A percentile compares a stretch with the other conserved stretches of the same genome.
Evolutionary conservation across 139 green algal genomes (phyloP).

Genomic region (Chlamydomonas sphaeroides): DNA sequence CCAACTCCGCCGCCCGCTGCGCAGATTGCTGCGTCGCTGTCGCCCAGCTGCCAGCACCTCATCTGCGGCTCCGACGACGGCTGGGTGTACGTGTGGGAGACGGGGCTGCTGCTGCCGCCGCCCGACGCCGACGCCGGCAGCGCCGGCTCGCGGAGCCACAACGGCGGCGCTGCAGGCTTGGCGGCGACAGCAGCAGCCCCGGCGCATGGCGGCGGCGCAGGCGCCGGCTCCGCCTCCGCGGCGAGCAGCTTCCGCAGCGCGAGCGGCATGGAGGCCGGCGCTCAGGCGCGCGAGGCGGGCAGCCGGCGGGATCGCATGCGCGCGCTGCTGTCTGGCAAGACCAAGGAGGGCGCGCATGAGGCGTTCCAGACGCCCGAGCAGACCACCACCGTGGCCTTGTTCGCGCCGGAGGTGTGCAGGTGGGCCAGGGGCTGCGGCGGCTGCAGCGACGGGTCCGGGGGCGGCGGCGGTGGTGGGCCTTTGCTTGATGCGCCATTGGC

Average conservation of each 20-base stretch:
- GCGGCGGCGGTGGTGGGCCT: not conserved
- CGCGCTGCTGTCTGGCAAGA: not conserved
- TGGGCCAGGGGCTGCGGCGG: not conserved
- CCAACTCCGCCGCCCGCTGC: too few relatives aligned
- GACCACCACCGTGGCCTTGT: constrained; percentile 23
- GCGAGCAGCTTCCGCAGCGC: not conserved
- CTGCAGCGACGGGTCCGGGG: too few relatives aligned
- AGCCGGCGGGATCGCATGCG: not conserved
- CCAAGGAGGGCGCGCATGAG: constrained; percentile 46
- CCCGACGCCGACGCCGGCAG: too few relatives aligned
- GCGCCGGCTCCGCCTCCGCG: not conserved
- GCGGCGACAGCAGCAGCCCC: too few relatives aligned
- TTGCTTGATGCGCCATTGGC: too few relatives aligned
- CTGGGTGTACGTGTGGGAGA: constrained; percentile 80
- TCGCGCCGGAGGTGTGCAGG: constrained; percentile 39
- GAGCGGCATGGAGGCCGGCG: not conserved
- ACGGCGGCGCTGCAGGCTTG: too few relatives aligned
- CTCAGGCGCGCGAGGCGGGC: too few relatives aligned
- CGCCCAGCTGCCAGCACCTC: constrained; percentile 55
- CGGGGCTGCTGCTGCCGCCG: not conserved
- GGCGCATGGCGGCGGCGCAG: not conserved
- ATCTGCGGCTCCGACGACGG: constrained; percentile 84
- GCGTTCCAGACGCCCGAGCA: constrained; percentile 44
- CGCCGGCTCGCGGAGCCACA: not conserved
- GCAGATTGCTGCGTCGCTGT: constrained; percentile 46